A percentile compares a stretch with the other conserved stretches of the same genome.
Conservation (phyloP, 352 stramenopile genomes). For the Phytopythium kandeliae region DNA sequence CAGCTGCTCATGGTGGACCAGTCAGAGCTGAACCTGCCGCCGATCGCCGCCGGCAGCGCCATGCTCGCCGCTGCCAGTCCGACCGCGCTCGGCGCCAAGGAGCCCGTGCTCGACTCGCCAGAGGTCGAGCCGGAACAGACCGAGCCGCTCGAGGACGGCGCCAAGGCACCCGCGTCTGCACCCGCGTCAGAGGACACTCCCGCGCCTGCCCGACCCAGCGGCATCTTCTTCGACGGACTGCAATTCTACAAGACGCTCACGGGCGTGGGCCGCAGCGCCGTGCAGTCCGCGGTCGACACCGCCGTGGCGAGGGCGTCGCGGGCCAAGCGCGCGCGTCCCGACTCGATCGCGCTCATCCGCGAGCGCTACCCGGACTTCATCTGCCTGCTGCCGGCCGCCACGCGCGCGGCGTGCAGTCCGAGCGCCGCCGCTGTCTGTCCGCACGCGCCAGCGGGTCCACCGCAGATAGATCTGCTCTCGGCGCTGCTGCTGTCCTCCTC, state of each 20-base stretch:
- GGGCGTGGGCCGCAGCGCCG: constrained; percentile 27
- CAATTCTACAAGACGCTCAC: constrained; percentile 61
- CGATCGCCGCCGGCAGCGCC: constrained; percentile 7
- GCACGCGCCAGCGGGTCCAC: constrained; percentile 1
- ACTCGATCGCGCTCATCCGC: constrained; percentile 52
- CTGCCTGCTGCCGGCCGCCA: constrained; percentile 24
- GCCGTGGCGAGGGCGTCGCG: constrained; percentile 30
- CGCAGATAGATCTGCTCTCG: constrained; percentile 20
- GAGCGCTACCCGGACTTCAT: constrained; percentile 63
- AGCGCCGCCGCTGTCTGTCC: not conserved
- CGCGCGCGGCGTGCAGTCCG: constrained; percentile 1
- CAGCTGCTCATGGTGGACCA: constrained; percentile 26
- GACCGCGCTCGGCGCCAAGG: constrained; percentile 4
- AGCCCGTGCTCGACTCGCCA: not conserved
- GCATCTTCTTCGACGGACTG: constrained; percentile 46
- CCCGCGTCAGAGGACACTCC: no score
- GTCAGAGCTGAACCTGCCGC: constrained; percentile 17
- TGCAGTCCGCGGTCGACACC: constrained; percentile 28
- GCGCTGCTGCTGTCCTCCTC: constrained; percentile 20
- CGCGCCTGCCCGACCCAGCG: constrained; percentile 11
- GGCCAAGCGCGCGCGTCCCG: constrained; percentile 11
- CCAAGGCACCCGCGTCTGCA: no score
- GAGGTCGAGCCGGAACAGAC: constrained; percentile 4
- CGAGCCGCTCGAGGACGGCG: not conserved
- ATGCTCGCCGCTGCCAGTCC: constrained; percentile 15